Evolutionary conservation across 208 protist species (phyloP), one percentile per base, ranked within the genome.

Genomic region (Crithidia fasciculata): DNA sequence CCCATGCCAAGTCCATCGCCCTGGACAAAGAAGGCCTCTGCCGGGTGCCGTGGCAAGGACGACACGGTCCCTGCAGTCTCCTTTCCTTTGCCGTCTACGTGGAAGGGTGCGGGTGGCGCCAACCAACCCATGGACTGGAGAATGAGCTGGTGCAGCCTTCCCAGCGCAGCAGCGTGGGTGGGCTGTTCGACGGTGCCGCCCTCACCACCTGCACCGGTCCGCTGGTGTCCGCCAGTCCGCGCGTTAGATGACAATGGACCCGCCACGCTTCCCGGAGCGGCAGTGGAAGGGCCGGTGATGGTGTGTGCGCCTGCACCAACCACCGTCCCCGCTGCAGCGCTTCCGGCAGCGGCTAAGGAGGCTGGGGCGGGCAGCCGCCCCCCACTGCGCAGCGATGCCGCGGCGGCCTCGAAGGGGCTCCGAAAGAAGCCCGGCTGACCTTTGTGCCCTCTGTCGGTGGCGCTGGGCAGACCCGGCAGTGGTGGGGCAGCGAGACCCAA

Each of bases 1-100:
- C 52, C n/a, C 57, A 83, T 69, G 19, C 80, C 87, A 41, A 96
- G 59, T 45, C 76, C 78, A 59, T 96, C 91, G 39, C 76, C 85
- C 40, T 82, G 69, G 4, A 82, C 69, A 57, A 89, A 86, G 63
- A 75, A 68, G 18, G 19, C 8, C 49, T 71, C 70, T n/a, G 60
- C 70, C 3, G 69, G 63, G 40, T 74, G 66, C 18, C 16, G 55
- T n/a, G 39, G 45, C 10, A 19, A n/a, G 39, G 28, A 28, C 28
- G 28, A 28, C 28, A 1, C 28, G 28, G 28, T 28, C 28, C 28
- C 28, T 28, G 28, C 28, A 28, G 28, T 28, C 28, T 61, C 69
- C 71, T 62, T 41, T 39, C 13, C 45, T 53, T 10, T 36, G 8
- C 10, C n/a, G 41, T 69, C 58, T 1, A 71, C 57, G 72, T 72